These are phyloP conservation scores for Zygoascus bituminiphila DNA, from an alignment of 805 yeast species.

Conservation along the genomic window DNA sequence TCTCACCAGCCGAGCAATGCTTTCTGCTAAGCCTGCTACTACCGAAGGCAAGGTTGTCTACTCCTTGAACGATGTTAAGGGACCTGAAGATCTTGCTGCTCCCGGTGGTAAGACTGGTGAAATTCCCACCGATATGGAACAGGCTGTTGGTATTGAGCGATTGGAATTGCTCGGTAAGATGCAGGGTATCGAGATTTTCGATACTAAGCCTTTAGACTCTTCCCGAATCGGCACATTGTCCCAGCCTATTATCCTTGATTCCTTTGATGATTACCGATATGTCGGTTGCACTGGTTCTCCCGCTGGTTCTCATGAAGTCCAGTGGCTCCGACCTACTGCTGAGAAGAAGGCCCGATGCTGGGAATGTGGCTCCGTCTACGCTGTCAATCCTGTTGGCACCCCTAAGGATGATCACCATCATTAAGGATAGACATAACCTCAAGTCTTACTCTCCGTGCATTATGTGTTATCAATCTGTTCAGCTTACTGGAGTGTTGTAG, in stretches of 20 bases:
- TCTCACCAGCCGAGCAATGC: background rate
- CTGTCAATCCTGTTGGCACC: constrained; percentile 80
- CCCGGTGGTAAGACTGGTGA: constrained; percentile 78
- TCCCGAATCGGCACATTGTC: constrained; percentile 85
- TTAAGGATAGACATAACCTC: background rate
- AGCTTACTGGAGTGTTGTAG: background rate
- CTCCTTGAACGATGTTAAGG: constrained; percentile 67
- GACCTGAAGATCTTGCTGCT: constrained; percentile 73
- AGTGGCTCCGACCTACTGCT: constrained; percentile 86
- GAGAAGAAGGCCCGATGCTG: constrained; percentile 89
- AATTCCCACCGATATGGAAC: constrained; percentile 90
- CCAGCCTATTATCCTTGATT: constrained; percentile 83
- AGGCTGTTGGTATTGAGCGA: constrained; percentile 98
- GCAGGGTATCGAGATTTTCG: constrained; percentile 88
- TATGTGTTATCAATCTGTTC: background rate
- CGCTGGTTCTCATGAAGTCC: constrained; percentile 80
- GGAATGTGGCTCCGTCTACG: constrained; percentile 97
- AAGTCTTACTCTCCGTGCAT: background rate
- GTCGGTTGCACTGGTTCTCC: constrained; percentile 97
- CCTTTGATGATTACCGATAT: constrained; percentile 87
- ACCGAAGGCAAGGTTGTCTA: constrained; percentile 41
- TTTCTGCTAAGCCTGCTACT: constrained; percentile 1
- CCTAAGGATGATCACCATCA: constrained; percentile 47
- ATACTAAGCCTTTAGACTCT: constrained; percentile 76
- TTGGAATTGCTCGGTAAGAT: constrained; percentile 86